Conservation (phyloP, 306 rosid species). For the Malus sylvestris region DNA sequence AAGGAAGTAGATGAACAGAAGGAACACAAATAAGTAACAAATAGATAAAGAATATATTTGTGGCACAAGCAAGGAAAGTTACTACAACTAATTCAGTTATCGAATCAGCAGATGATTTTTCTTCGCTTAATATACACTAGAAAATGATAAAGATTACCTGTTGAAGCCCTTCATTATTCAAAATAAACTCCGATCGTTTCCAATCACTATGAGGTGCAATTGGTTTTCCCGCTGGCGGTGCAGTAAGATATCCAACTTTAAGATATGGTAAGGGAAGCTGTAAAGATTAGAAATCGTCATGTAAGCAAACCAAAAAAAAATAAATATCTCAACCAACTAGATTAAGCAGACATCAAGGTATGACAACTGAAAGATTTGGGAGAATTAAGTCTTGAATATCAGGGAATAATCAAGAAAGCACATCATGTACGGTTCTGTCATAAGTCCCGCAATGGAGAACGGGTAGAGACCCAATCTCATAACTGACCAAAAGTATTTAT, state of each 20-base stretch:
- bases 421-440: background rate
- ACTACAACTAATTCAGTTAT: background rate
- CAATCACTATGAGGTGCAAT: slow-evolving; percentile 92
- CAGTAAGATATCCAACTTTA: slow-evolving; percentile 84
- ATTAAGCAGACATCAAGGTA: background rate
- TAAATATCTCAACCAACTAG: slow-evolving; percentile 2
- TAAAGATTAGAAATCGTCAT: slow-evolving; percentile 19
- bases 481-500: background rate
- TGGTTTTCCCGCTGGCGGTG: slow-evolving; percentile 74
- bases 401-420: background rate
- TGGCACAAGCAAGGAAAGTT: slow-evolving; percentile 6
- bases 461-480: background rate
- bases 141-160: slow-evolving; percentile 43
- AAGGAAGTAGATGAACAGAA: slow-evolving; percentile 3
- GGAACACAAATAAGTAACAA: slow-evolving; percentile 1
- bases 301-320: background rate
- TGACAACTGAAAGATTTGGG: background rate
- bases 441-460: background rate
- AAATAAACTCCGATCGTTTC: slow-evolving; percentile 80
- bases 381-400: background rate
- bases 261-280: slow-evolving; percentile 95
- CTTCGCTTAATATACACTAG: background rate
- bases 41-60: background rate
- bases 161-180: slow-evolving; percentile 86
- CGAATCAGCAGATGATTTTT: background rate